Evolutionary conservation across 306 rosid genomes (phyloP), one percentile per base, ranked within the genome.

Genomic region (Senna tora): DNA sequence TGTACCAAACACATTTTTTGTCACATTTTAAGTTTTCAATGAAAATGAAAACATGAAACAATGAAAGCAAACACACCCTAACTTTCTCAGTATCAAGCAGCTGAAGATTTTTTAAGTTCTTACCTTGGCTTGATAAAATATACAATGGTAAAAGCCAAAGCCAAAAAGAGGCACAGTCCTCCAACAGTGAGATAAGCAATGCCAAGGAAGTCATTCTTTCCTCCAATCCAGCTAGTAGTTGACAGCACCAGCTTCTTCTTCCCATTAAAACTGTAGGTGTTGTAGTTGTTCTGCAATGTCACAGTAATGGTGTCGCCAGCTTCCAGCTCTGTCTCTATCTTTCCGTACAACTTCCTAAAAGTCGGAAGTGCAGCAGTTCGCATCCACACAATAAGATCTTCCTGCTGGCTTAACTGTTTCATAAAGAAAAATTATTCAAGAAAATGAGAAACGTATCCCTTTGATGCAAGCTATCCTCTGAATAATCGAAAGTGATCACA

Each of bases 121-220:
- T 86, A 92, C 97, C 97, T 92, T 80, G 97, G 97, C 83, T 92
- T 92, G 69, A 89, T 82, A 50, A 92, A 91, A 76, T 92, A 92
- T 30, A 92, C 90, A 66, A 92, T 51, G 36, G 94, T 87, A 84
- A 92, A 92, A 77, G 84, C 67, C 90, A 89, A 47, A 19, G 96
- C 93, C 89, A 92, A 72, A 79, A 87, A 81, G 90, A 89, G 87
- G 90, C 97, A 89, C 71, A 92, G 49, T 65, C 96, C 96, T 15
- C 97, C 97, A n/a, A 92, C 90, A 5, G 94, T 87, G 49, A 90
- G 87, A 80, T 89, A 89, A n/a, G 96, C 96, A 55, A 89, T 84
- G 43, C 96, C 92, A 57, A 89, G 91, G 71, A 89, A 89, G 83
- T 89, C 90, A 70, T 89, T 89, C 85, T 82, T 87, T 76, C 96